These are phyloP conservation scores for Carpinus fangiana DNA, from an alignment of 306 rosid genomes.

Conservation along the genomic window DNA sequence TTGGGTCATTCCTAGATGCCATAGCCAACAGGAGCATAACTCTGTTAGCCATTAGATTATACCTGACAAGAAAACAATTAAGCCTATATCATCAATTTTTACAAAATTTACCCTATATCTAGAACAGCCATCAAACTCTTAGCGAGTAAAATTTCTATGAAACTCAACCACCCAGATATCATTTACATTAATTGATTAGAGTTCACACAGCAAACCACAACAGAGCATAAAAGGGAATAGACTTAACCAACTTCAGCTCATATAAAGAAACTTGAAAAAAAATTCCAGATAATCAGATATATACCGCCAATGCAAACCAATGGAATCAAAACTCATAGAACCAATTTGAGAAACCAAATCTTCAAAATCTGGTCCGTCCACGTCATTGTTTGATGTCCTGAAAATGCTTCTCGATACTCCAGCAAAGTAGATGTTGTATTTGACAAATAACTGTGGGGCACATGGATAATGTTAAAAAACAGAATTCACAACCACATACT, in stretches of 20 bases:
- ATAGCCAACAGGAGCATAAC: slow-evolving; percentile 83
- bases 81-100: background rate
- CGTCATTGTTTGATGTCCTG: slow-evolving; percentile 54
- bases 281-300: slow-evolving; percentile 21
- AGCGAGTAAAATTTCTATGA: too few relatives aligned
- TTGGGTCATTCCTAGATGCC: slow-evolving; percentile 88
- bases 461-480: slow-evolving; percentile 26
- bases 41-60: slow-evolving; percentile 98
- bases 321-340: slow-evolving; percentile 90
- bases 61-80: slow-evolving; percentile 48
- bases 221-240: background rate
- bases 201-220: background rate
- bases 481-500: slow-evolving; percentile 21
- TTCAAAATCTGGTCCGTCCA: slow-evolving; percentile 53
- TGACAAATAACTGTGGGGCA: slow-evolving; percentile 90
- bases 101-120: slow-evolving; percentile 16
- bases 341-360: slow-evolving; percentile 89
- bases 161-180: background rate
- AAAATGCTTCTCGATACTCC: slow-evolving; percentile 94
- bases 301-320: slow-evolving; percentile 98
- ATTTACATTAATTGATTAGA: background rate
- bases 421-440: slow-evolving; percentile 94
- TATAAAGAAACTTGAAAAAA: background rate
- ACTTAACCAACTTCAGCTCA: background rate
- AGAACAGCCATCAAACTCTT: too few relatives aligned